Conservation (phyloP, 2,329 filamentous ascomycete genomes). For the Camillea tinctor region DNA sequence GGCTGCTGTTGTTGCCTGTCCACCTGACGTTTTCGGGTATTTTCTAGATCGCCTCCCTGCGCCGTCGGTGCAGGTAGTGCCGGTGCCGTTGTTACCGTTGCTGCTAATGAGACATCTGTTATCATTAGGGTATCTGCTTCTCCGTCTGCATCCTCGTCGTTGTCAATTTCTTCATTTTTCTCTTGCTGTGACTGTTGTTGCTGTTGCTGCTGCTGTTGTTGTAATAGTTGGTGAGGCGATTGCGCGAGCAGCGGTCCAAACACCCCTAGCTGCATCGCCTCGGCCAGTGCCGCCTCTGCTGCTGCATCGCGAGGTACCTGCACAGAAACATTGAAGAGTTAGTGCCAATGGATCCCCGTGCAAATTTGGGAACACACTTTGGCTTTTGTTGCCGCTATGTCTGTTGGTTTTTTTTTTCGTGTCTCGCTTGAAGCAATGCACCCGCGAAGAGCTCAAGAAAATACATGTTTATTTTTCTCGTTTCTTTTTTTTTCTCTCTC, state of each 20-base stretch:
- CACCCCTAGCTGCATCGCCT: conserved; percentile 50
- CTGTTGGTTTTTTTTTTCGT: conserved; percentile 21
- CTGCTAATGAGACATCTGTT: conserved; percentile 31
- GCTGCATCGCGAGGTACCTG: conserved; percentile 49
- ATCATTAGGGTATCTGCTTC: conserved; percentile 36
- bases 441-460: conserved; percentile 6
- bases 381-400: conserved; percentile 18
- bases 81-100: conserved; percentile 15
- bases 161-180: conserved; percentile 23
- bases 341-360: conserved; percentile 38
- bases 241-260: conserved; percentile 56
- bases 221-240: conserved; percentile 35
- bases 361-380: conserved; percentile 26
- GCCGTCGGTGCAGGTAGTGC: conserved; percentile 18
- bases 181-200: conserved; percentile 27
- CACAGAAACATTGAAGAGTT: conserved; percentile 38
- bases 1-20: conserved; percentile 44
- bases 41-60: conserved; percentile 40
- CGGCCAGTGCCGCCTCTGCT: conserved; percentile 43
- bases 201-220: conserved; percentile 17
- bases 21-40: conserved; percentile 50
- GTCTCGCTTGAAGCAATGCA: conserved; percentile 23
- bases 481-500: not conserved
- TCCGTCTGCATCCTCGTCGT: conserved; percentile 27
- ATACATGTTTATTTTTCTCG: conserved; percentile 5